Conservation (phyloP, 345 rosid genomes). For the Eucalyptus sp. region DNA sequence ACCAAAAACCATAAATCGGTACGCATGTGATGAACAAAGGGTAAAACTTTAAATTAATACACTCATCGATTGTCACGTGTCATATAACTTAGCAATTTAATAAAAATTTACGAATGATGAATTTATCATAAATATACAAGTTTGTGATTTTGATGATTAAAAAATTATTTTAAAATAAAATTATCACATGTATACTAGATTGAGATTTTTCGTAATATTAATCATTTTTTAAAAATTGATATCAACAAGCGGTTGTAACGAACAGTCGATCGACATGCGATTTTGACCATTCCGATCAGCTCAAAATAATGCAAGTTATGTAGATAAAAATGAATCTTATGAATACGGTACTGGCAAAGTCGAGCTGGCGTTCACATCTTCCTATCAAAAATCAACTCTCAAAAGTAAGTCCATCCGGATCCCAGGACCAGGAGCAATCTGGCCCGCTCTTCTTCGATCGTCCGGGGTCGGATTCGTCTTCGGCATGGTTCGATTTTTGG, state of each 20-base stretch:
- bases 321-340: too few relatives aligned
- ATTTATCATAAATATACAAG: accelerated
- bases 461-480: background rate
- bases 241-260: background rate
- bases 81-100: too few relatives aligned
- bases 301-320: too few relatives aligned
- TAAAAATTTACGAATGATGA: too few relatives aligned
- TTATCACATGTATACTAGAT: accelerated
- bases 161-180: too few relatives aligned
- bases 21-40: too few relatives aligned
- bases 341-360: background rate
- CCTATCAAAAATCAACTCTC: background rate
- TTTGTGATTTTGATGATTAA: too few relatives aligned
- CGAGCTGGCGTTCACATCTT: background rate
- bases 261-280: background rate
- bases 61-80: accelerated
- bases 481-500: background rate
- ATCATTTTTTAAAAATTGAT: too few relatives aligned
- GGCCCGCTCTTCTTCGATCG: background rate
- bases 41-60: too few relatives aligned
- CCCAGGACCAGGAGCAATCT: background rate
- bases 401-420: background rate
- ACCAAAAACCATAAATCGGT: too few relatives aligned
- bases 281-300: background rate
- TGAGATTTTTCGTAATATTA: too few relatives aligned